Percentiles rank a stretch among this genome's conserved stretches.
Conservation (phyloP, 208 protist species). For the Leishmania turanica region DNA sequence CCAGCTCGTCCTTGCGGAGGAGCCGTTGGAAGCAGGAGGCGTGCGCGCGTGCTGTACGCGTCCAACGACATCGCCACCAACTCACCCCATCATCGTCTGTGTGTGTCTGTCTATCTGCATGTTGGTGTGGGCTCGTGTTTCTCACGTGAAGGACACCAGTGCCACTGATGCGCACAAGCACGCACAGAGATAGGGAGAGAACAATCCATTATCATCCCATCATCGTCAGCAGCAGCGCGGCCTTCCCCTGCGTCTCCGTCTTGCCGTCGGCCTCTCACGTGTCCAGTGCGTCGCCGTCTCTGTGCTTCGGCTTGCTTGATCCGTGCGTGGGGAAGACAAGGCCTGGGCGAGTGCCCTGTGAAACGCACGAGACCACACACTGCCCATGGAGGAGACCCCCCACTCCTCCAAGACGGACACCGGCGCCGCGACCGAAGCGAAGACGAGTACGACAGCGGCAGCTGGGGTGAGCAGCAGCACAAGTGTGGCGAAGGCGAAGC, state of each 20-base stretch:
- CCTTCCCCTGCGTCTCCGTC: too few species aligned
- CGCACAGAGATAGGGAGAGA: too few species aligned
- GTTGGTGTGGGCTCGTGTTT: background rate
- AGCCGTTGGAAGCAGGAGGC: too few species aligned
- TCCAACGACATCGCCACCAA: background rate
- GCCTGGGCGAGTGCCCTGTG: background rate
- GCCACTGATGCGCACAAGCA: too few species aligned
- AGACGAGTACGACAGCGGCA: background rate
- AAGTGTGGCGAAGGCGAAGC: background rate
- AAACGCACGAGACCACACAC: background rate
- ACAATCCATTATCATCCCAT: too few species aligned
- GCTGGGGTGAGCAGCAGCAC: background rate
- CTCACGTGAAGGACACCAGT: background rate
- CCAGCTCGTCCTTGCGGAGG: background rate
- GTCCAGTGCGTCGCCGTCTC: too few species aligned
- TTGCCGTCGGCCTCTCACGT: background rate
- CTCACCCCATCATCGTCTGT: background rate
- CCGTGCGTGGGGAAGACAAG: background rate
- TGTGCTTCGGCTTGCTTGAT: background rate
- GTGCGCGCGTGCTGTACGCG: background rate
- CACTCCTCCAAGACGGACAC: background rate
- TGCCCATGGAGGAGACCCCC: background rate
- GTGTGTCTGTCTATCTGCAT: background rate
- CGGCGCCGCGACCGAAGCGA: background rate
- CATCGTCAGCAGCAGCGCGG: too few species aligned